These are phyloP conservation scores for Rhizophora mangle DNA, from an alignment of 345 rosid genomes.

Conservation along the genomic window DNA sequence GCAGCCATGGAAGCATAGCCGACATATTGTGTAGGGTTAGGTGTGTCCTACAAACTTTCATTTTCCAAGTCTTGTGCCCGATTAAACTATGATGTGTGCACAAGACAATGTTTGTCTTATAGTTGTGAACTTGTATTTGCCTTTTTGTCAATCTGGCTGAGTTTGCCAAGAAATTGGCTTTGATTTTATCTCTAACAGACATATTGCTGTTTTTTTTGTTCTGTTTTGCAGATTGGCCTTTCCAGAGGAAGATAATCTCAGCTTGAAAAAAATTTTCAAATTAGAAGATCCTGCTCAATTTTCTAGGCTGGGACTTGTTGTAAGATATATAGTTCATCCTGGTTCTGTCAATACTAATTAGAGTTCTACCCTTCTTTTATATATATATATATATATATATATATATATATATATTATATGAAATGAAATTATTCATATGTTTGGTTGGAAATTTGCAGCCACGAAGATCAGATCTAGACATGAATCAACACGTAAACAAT, in stretches of 20 bases:
- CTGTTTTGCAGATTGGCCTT: constrained; percentile 58
- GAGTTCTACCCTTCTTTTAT: neutral
- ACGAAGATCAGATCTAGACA: constrained; percentile 90
- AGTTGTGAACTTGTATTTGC: no score
- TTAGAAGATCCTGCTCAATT: constrained; percentile 69
- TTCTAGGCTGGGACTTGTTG: constrained; percentile 73
- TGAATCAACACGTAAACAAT: constrained; percentile 95
- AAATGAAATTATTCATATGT: neutral
- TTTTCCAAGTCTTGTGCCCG: no score
- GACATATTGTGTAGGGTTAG: no score
- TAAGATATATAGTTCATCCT: constrained; percentile 25
- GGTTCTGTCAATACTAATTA: neutral
- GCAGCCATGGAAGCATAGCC: no score
- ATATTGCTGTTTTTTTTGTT: neutral
- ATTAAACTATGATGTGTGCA: no score
- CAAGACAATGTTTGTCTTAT: no score
- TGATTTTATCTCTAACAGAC: neutral
- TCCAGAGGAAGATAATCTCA: constrained; percentile 71
- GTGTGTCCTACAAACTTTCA: no score
- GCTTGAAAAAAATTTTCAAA: constrained; percentile 70
- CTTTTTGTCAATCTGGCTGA: no score
- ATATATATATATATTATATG: neutral
- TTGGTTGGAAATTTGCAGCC: constrained; percentile 45
- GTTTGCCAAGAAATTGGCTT: no score
- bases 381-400: neutral